phyloP scores from a whole-genome alignment of 2,329 filamentous ascomycete genomes.

The Penicillium sp. region DNA sequence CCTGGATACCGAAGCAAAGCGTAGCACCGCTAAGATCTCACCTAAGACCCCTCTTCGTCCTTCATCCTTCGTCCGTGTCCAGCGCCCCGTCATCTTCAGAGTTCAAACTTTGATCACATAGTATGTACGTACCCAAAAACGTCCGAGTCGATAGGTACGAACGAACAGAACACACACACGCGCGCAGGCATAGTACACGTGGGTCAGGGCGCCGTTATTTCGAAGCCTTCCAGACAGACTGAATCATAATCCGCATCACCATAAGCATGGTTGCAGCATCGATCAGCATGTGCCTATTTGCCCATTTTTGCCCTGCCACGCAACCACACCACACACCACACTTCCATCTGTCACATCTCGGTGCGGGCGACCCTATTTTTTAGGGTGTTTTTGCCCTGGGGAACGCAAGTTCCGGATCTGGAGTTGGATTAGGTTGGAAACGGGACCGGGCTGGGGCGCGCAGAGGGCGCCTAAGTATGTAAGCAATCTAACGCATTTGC shows the following conservation, averaged over 20 bases:
- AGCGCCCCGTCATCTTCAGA: not conserved
- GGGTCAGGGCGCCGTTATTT: too few relatives aligned
- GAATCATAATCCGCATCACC: too few relatives aligned
- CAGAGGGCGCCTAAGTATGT: not conserved
- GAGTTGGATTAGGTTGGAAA: not conserved
- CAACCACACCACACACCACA: not conserved
- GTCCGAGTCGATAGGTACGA: too few relatives aligned
- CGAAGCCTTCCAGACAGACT: too few relatives aligned
- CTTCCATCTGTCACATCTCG: too few relatives aligned
- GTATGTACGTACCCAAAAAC: too few relatives aligned
- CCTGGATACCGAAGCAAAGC: not conserved
- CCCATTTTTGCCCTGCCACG: not conserved
- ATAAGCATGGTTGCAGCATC: too few relatives aligned
- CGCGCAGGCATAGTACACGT: too few relatives aligned
- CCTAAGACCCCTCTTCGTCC: not conserved
- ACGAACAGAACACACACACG: too few relatives aligned
- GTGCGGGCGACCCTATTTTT: not conserved
- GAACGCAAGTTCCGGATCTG: not conserved
- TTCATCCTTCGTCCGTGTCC: not conserved
- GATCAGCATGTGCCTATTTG: too few relatives aligned
- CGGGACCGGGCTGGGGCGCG: too few relatives aligned
- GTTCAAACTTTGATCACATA: not conserved
- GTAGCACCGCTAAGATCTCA: not conserved
- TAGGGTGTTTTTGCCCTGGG: not conserved
- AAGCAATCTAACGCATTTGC: too few relatives aligned